Conservation (phyloP, 345 rosid genomes). For the Tarenaya hassleriana region DNA sequence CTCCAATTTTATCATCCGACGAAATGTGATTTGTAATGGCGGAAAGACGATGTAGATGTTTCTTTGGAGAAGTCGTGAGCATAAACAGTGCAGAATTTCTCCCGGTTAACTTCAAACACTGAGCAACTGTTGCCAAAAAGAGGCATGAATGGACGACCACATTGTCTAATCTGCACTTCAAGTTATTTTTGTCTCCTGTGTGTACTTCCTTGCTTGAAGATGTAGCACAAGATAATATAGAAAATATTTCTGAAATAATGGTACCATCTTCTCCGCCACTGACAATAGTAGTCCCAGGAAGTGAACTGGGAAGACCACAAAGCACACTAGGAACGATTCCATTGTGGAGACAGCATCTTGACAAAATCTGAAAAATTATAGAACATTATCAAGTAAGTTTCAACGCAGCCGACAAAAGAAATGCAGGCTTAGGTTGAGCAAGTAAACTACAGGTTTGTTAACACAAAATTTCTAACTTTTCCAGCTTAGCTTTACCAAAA, state of each 20-base stretch:
- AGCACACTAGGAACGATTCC: conserved; percentile 68
- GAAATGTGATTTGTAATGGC: conserved; percentile 63
- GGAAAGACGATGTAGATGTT: conserved; percentile 76
- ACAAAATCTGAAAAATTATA: conserved; percentile 59
- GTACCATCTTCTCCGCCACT: conserved; percentile 97
- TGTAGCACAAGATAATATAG: conserved; percentile 56
- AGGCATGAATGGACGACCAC: conserved; percentile 63
- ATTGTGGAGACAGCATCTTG: conserved; percentile 81
- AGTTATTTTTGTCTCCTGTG: conserved; percentile 43
- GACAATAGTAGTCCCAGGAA: conserved; percentile 68
- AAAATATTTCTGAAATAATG: conserved; percentile 74
- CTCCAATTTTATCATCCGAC: conserved; percentile 52
- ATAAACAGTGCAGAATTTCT: conserved; percentile 79
- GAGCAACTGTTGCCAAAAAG: conserved; percentile 67
- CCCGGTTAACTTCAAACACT: conserved; percentile 75
- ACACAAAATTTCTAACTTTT: conserved; percentile 6
- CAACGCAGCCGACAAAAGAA: conserved; percentile 7
- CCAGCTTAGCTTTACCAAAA: conserved; percentile 13
- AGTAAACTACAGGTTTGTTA: conserved; percentile 4
- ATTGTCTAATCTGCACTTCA: conserved; percentile 54
- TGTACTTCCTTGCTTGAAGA: conserved; percentile 51
- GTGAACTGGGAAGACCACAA: conserved; percentile 88
- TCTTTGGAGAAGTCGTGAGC: conserved; percentile 82
- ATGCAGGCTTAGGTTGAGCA: background rate
- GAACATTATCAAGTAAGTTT: conserved; percentile 18